phyloP scores from a whole-genome alignment of 768 basidiomycete genomes.

The Asterophora parasitica region DNA sequence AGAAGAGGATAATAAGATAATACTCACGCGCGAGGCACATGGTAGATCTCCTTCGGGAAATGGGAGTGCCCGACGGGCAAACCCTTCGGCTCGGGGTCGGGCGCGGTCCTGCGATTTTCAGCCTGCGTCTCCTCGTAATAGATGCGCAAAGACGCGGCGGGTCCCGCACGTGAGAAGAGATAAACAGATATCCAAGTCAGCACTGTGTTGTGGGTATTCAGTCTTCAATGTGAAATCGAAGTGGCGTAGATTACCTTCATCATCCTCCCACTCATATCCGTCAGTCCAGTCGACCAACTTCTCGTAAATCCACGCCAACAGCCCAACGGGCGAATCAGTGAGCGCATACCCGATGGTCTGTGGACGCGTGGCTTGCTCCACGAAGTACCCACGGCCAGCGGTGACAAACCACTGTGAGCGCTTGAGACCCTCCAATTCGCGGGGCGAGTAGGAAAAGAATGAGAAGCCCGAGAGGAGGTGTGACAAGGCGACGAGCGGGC shows the following conservation, averaged over 20 bases:
- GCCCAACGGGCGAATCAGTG: constrained; percentile 52
- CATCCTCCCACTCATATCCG: constrained; percentile 43
- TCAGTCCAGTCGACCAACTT: constrained; percentile 47
- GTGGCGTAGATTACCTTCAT: constrained; percentile 35
- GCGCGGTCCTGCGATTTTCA: too few relatives aligned
- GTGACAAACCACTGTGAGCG: constrained; percentile 24
- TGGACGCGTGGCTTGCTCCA: constrained; percentile 40
- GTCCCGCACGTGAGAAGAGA: constrained; percentile 54
- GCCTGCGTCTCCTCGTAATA: constrained; percentile 41
- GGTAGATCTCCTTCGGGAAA: constrained; percentile 41
- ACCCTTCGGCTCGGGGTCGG: too few relatives aligned
- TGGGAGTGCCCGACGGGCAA: constrained; percentile 40
- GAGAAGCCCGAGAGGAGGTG: constrained; percentile 22
- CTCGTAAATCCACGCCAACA: constrained; percentile 52
- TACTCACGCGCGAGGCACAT: constrained; percentile 21
- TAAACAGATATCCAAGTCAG: constrained; percentile 59
- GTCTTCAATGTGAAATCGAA: not conserved
- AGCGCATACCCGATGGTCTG: constrained; percentile 52
- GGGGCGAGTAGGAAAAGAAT: constrained; percentile 17
- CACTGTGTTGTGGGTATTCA: constrained; percentile 30
- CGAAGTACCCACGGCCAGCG: constrained; percentile 33
- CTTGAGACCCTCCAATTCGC: constrained; percentile 31
- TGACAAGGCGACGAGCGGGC: constrained; percentile 22
- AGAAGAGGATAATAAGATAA: not conserved
- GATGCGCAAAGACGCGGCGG: constrained; percentile 51